phyloP scores from a whole-genome alignment of 148 eudicot genomes.

The Cornus suecica region DNA sequence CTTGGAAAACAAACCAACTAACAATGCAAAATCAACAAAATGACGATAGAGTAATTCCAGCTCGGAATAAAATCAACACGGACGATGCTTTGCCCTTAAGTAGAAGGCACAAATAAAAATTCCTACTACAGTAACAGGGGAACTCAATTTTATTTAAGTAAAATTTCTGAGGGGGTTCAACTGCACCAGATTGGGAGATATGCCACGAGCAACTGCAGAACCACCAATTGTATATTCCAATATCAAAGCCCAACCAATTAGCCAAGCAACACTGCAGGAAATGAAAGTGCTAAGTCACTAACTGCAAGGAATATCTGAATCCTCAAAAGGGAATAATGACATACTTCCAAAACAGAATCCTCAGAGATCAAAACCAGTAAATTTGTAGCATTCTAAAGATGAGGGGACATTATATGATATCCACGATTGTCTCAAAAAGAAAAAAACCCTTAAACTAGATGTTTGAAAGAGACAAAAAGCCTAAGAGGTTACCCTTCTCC shows the following conservation, averaged over 20 bases:
- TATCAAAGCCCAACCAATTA: conserved; percentile 81
- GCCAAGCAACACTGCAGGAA: conserved; percentile 74
- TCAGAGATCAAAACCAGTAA: neutral
- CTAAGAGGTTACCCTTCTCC: conserved; percentile 69
- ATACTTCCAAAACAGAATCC: neutral
- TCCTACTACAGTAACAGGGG: neutral
- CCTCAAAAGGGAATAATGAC: neutral
- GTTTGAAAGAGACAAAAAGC: neutral
- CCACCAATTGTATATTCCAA: conserved; percentile 88
- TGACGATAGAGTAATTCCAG: neutral
- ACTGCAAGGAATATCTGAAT: neutral
- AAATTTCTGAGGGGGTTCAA: conserved; percentile 3
- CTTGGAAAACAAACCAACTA: neutral
- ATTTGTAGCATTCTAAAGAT: too few species aligned
- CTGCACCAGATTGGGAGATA: conserved; percentile 80
- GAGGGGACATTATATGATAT: neutral
- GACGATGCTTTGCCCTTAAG: neutral
- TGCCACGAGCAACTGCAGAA: conserved; percentile 87
- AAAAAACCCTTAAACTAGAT: neutral
- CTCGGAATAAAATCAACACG: neutral
- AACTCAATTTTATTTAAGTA: neutral
- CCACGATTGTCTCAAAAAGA: neutral
- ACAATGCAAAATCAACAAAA: neutral
- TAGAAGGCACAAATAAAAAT: neutral
- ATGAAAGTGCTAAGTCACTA: conserved; percentile 6